These are phyloP conservation scores for Carex scoparia DNA, from an alignment of 176 grass and related monocot genomes.

Conservation along the genomic window DNA sequence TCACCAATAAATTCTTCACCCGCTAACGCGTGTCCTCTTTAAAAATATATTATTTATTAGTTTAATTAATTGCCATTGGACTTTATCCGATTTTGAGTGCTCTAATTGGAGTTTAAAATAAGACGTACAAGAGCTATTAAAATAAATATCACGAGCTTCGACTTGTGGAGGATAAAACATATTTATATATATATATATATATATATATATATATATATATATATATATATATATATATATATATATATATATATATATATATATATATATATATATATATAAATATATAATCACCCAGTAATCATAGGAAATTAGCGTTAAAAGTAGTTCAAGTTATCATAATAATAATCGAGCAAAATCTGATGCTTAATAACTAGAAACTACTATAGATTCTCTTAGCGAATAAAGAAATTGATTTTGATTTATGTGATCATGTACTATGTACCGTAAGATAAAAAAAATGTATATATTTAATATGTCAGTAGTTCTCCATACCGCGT, in stretches of 20 bases:
- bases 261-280: not conserved
- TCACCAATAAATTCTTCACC: not conserved
- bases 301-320: not conserved
- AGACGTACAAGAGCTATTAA: not conserved
- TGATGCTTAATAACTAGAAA: not conserved
- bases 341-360: constrained; percentile 1
- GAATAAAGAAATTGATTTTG: not conserved
- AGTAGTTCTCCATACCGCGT: not conserved
- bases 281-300: not conserved
- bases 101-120: not conserved
- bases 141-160: not conserved
- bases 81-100: not conserved
- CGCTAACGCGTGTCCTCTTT: not conserved
- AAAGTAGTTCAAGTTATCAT: not conserved
- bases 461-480: not conserved
- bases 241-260: not conserved
- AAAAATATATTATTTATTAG: not conserved
- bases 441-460: not conserved
- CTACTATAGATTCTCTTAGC: not conserved
- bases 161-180: not conserved
- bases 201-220: not conserved
- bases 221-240: not conserved
- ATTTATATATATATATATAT: not conserved
- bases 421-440: not conserved
- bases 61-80: not conserved